A percentile compares a stretch with the other conserved stretches of the same genome.
These are phyloP conservation scores for Boletus rubroflammeus DNA, from an alignment of 768 basidiomycete genomes.

Conservation along the genomic window DNA sequence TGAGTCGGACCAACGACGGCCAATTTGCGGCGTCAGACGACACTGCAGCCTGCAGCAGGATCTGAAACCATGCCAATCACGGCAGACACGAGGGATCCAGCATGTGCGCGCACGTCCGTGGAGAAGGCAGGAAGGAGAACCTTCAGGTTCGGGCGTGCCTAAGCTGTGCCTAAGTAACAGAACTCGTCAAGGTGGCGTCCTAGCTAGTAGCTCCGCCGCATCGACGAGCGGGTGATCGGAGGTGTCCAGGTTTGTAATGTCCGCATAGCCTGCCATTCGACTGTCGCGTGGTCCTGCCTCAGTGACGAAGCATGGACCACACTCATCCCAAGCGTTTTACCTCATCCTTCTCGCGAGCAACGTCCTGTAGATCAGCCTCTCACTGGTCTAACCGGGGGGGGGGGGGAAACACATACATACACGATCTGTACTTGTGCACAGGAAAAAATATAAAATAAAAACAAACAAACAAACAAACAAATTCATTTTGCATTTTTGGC, in stretches of 20 bases:
- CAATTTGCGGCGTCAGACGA: background rate
- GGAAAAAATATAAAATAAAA: background rate
- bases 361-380: too few relatives aligned
- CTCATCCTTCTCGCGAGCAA: background rate
- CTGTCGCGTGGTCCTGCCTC: too few relatives aligned
- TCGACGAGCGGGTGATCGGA: background rate
- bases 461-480: too few relatives aligned
- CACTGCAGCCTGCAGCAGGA: background rate
- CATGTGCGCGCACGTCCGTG: conserved; percentile 9
- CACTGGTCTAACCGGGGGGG: too few relatives aligned
- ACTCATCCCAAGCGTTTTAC: background rate
- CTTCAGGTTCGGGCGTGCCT: background rate
- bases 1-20: background rate
- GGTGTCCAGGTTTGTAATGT: background rate
- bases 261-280: background rate
- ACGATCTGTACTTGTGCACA: background rate
- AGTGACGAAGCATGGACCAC: background rate
- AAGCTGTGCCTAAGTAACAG: background rate
- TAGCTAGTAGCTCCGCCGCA: background rate
- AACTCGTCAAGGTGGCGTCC: background rate
- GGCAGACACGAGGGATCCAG: conserved; percentile 10
- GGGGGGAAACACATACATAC: too few relatives aligned
- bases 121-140: background rate
- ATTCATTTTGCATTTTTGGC: background rate
- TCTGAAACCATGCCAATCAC: background rate